Conservation (phyloP, 139 green algal genomes). For the Desmodesmus armatus region DNA sequence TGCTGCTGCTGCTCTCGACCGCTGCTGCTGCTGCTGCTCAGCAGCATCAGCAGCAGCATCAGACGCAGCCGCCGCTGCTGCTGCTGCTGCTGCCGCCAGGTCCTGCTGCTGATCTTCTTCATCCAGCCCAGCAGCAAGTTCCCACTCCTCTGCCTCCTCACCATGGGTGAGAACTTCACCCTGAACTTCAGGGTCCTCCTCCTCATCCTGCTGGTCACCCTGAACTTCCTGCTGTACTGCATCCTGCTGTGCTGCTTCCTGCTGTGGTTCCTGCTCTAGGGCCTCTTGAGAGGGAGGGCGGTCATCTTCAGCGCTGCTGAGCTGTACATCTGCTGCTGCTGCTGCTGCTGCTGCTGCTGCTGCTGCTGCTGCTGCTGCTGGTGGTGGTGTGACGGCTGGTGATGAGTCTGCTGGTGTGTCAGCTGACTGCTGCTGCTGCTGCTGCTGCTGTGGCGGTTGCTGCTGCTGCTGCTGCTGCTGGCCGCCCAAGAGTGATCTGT, state of each 20-base stretch:
- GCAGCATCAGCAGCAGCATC: not conserved
- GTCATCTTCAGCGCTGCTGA: not conserved
- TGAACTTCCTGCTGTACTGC: not conserved
- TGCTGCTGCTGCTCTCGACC: not conserved
- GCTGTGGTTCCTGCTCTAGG: too few relatives aligned
- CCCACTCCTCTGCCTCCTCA: constrained; percentile 51
- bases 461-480: constrained; percentile 40
- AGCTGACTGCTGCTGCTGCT: not conserved
- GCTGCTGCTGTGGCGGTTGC: constrained; percentile 36
- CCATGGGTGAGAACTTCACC: constrained; percentile 10
- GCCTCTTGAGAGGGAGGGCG: too few relatives aligned
- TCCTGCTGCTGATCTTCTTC: not conserved
- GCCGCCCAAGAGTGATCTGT: constrained; percentile 1
- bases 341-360: constrained; percentile 21
- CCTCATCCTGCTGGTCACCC: not conserved
- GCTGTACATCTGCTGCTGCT: not conserved
- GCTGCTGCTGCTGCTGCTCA: constrained; percentile 34
- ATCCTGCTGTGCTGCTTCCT: too few relatives aligned
- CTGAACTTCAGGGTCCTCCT: not conserved
- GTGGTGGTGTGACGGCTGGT: not conserved
- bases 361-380: not conserved
- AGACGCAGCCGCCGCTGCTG: constrained; percentile 1
- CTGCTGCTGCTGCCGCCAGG: constrained; percentile 1
- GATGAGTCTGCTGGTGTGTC: not conserved
- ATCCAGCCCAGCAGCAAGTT: constrained; percentile 34